phyloP scores from a whole-genome alignment of 306 rosid species.

The Trichosanthes cucumerina region DNA sequence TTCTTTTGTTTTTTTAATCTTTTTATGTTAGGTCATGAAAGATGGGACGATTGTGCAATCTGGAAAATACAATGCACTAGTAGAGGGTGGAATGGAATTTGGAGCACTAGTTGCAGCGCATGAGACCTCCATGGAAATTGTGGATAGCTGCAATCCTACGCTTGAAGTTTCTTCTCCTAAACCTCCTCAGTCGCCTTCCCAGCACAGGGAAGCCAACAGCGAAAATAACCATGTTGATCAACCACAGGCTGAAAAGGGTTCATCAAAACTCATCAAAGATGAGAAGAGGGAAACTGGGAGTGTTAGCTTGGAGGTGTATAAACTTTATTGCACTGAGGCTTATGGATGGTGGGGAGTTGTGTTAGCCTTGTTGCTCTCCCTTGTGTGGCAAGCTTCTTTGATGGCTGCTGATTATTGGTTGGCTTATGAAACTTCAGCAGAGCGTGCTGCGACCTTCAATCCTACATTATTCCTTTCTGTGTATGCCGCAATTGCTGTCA shows the following conservation, averaged over 20 bases:
- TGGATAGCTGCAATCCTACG: slow-evolving; percentile 35
- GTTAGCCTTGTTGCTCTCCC: slow-evolving; percentile 51
- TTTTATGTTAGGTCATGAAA: slow-evolving; percentile 58
- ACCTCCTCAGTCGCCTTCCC: slow-evolving; percentile 25
- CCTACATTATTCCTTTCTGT: not conserved
- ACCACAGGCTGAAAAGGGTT: slow-evolving; percentile 37
- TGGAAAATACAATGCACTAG: slow-evolving; percentile 62
- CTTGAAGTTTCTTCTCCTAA: slow-evolving; percentile 32
- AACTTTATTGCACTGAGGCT: slow-evolving; percentile 61
- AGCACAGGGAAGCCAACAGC: slow-evolving; percentile 30
- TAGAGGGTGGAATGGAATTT: slow-evolving; percentile 59
- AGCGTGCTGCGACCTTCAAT: slow-evolving; percentile 1
- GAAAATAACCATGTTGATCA: slow-evolving; percentile 39
- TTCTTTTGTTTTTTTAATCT: not conserved
- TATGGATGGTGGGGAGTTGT: slow-evolving; percentile 48
- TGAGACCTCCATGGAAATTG: slow-evolving; percentile 84
- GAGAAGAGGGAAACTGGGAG: slow-evolving; percentile 71
- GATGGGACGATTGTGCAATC: slow-evolving; percentile 74
- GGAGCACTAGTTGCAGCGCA: slow-evolving; percentile 74
- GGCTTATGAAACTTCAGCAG: slow-evolving; percentile 61
- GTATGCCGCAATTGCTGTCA: not conserved
- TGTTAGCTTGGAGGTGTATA: slow-evolving; percentile 78
- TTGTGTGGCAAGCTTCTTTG: slow-evolving; percentile 60
- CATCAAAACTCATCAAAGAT: slow-evolving; percentile 4
- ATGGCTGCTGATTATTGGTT: slow-evolving; percentile 93